Conservation (phyloP, 768 basidiomycete genomes). For the Sarcodon sp. region DNA sequence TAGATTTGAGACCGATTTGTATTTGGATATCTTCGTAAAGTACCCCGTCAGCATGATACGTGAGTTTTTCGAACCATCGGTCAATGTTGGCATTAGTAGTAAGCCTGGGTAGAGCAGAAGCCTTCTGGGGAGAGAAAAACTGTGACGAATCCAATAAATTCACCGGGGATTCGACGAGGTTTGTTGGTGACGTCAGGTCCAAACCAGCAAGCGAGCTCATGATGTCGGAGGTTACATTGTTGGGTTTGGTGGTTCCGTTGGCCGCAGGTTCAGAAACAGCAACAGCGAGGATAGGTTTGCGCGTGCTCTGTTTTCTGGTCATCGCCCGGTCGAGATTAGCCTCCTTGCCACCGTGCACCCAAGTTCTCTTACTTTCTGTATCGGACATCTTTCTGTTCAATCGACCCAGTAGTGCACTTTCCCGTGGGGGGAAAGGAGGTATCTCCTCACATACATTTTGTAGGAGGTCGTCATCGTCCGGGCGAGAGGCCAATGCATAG, state of each 20-base stretch:
- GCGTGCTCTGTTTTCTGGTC: conserved; percentile 23
- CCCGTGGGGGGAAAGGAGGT: conserved; percentile 95
- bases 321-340: conserved; percentile 70
- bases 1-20: conserved; percentile 92
- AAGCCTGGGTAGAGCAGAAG: conserved; percentile 32
- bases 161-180: conserved; percentile 3
- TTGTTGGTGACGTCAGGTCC: conserved; percentile 23
- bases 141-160: neutral
- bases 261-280: conserved; percentile 12
- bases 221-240: conserved; percentile 38
- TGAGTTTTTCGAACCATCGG: conserved; percentile 81
- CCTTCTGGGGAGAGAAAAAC: conserved; percentile 5
- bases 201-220: conserved; percentile 75
- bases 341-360: conserved; percentile 93
- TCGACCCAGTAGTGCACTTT: conserved; percentile 78
- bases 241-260: conserved; percentile 26
- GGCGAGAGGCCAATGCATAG: conserved; percentile 70
- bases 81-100: conserved; percentile 64
- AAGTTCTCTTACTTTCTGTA: conserved; percentile 91
- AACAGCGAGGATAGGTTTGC: conserved; percentile 2
- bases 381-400: conserved; percentile 85
- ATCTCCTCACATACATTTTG: conserved; percentile 97
- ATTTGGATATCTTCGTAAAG: conserved; percentile 94
- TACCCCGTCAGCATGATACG: conserved; percentile 71
- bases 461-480: conserved; percentile 86